Evolutionary conservation across 352 stramenopile genomes (phyloP).

Genomic region (Phytopythium cucurbitacearum): DNA sequence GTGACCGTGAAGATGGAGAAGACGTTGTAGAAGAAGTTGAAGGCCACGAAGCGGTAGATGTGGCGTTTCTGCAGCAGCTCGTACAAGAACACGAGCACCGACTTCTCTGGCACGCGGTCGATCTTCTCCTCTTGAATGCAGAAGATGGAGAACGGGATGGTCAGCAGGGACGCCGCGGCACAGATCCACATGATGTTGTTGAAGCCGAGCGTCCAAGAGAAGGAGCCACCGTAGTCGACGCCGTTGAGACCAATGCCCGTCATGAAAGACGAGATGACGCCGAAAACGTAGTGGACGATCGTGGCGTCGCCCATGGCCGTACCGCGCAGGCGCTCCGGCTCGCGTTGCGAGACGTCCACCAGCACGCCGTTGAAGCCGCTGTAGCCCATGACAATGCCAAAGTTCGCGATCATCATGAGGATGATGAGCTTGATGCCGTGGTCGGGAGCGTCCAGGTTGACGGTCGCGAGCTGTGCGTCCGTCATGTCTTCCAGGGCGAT

Average conservation of each 20-base stretch:
- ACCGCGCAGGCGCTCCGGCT: constrained; percentile 22
- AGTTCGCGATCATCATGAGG: constrained; percentile 53
- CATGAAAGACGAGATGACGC: constrained; percentile 19
- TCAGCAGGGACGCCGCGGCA: constrained; percentile 11
- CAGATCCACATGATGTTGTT: constrained; percentile 23
- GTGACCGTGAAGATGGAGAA: constrained; percentile 23
- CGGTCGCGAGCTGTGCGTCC: constrained; percentile 8
- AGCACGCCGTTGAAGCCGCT: constrained; percentile 46
- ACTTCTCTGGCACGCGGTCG: constrained; percentile 6
- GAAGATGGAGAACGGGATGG: constrained; percentile 27
- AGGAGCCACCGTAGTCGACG: constrained; percentile 28
- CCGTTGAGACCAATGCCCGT: constrained; percentile 30
- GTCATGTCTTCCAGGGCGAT: constrained; percentile 4
- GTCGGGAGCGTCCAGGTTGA: constrained; percentile 23
- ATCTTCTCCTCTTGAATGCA: constrained; percentile 22
- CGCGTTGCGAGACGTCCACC: constrained; percentile 33
- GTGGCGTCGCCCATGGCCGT: constrained; percentile 24
- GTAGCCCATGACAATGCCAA: constrained; percentile 59
- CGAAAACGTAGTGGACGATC: constrained; percentile 22
- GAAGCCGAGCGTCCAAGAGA: constrained; percentile 22
- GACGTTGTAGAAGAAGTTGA: constrained; percentile 23
- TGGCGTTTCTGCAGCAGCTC: constrained; percentile 22
- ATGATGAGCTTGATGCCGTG: constrained; percentile 36
- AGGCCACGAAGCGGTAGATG: constrained; percentile 26
- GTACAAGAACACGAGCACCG: constrained; percentile 20